Evolutionary conservation across 208 protist genomes (phyloP).

Genomic region (Crithidia bombi): DNA sequence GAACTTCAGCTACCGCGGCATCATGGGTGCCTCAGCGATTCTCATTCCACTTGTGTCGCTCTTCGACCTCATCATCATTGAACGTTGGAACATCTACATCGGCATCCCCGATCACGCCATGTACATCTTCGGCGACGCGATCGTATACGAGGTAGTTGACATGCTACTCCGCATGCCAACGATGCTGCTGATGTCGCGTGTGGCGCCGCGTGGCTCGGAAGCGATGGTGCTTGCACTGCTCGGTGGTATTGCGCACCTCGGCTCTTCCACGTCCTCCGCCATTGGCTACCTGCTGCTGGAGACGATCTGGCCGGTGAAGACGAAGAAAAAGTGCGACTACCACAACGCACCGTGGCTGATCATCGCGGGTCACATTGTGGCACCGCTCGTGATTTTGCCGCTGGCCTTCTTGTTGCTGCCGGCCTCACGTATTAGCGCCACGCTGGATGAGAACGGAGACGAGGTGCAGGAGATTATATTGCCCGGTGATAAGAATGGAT

Average conservation of each 20-base stretch:
- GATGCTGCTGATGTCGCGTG: slow-evolving; percentile 29
- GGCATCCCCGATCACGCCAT: slow-evolving; percentile 68
- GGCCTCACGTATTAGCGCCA: slow-evolving; percentile 51
- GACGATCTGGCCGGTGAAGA: slow-evolving; percentile 19
- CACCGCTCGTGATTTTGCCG: slow-evolving; percentile 59
- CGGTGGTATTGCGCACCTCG: background rate
- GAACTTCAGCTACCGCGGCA: slow-evolving; percentile 54
- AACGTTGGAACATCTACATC: slow-evolving; percentile 71
- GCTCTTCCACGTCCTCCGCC: slow-evolving; percentile 7
- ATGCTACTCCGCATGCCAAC: slow-evolving; percentile 79
- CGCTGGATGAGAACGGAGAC: slow-evolving; percentile 53
- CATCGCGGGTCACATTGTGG: slow-evolving; percentile 54
- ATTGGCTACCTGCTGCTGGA: slow-evolving; percentile 23
- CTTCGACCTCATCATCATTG: slow-evolving; percentile 81
- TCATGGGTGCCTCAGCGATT: slow-evolving; percentile 63
- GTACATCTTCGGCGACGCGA: slow-evolving; percentile 76
- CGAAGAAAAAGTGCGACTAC: slow-evolving; percentile 17
- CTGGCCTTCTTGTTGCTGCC: slow-evolving; percentile 64
- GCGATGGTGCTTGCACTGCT: slow-evolving; percentile 16
- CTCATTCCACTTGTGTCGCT: slow-evolving; percentile 51
- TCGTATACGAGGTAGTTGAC: slow-evolving; percentile 61
- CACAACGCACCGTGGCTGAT: slow-evolving; percentile 61
- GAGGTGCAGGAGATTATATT: slow-evolving; percentile 26
- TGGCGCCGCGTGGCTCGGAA: slow-evolving; percentile 18
- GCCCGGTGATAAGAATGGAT: background rate